These are phyloP conservation scores for Cicer bijugum DNA, from an alignment of 306 rosid species.

Conservation along the genomic window DNA sequence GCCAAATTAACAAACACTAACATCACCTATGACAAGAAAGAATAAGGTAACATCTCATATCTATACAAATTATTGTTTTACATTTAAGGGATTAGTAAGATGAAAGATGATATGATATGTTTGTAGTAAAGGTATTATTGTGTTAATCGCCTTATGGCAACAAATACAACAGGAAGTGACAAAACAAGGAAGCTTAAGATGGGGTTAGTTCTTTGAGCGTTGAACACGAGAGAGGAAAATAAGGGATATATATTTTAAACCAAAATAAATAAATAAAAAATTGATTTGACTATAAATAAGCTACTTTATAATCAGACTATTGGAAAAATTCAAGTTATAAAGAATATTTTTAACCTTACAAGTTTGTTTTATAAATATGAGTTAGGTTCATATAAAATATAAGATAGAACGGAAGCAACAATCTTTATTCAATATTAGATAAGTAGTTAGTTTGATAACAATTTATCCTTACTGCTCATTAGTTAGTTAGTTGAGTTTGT, in stretches of 20 bases:
- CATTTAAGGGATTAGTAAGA: slow-evolving; percentile 8
- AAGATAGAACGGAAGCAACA: no score
- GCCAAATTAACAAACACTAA: background rate
- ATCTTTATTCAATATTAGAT: no score
- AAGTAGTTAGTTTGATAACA: no score
- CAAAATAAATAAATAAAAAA: slow-evolving; percentile 24
- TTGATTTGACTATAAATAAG: no score
- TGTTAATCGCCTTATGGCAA: slow-evolving; percentile 53
- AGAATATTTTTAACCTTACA: no score
- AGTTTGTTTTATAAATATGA: no score
- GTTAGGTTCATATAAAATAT: no score
- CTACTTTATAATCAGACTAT: no score
- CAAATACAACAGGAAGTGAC: slow-evolving; percentile 41
- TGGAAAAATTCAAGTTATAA: no score
- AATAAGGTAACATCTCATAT: background rate
- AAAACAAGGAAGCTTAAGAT: slow-evolving; percentile 33
- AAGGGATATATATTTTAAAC: slow-evolving; percentile 24
- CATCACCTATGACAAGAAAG: background rate
- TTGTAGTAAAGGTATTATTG: slow-evolving; percentile 47
- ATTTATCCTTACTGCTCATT: no score
- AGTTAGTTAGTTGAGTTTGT: no score
- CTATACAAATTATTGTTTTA: background rate
- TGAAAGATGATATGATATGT: slow-evolving; percentile 22
- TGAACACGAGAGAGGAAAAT: slow-evolving; percentile 56
- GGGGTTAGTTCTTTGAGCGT: slow-evolving; percentile 47